Percentiles rank a stretch among this genome's conserved stretches.
Conservation (phyloP, 768 basidiomycete genomes). For the Russula vinacea region DNA sequence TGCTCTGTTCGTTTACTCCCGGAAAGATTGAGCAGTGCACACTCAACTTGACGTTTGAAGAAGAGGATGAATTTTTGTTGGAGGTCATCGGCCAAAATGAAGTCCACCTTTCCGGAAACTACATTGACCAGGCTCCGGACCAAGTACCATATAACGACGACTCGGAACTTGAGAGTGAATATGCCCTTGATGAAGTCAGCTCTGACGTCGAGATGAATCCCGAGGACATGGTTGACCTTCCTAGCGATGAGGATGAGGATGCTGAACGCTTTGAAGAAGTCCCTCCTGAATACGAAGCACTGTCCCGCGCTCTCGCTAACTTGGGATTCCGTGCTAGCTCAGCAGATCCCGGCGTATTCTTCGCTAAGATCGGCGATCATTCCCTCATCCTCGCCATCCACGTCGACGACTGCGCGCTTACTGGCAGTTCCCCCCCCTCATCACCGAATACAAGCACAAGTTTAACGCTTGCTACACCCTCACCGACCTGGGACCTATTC, state of each 20-base stretch:
- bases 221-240: slow-evolving; percentile 50
- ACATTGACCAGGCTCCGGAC: slow-evolving; percentile 63
- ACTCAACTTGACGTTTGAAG: slow-evolving; percentile 67
- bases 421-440: too few relatives aligned
- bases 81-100: slow-evolving; percentile 78
- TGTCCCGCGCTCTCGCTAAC: too few relatives aligned
- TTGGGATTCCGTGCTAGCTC: too few relatives aligned
- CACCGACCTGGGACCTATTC: too few relatives aligned
- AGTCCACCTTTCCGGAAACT: slow-evolving; percentile 80
- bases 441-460: too few relatives aligned
- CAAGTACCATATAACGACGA: slow-evolving; percentile 49
- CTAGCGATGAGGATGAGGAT: slow-evolving; percentile 44
- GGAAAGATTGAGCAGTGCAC: slow-evolving; percentile 81
- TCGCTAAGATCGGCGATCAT: too few relatives aligned
- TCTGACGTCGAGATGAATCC: slow-evolving; percentile 79
- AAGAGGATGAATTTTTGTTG: slow-evolving; percentile 62
- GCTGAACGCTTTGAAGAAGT: slow-evolving; percentile 73
- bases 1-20: slow-evolving; percentile 77
- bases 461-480: too few relatives aligned
- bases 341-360: too few relatives aligned
- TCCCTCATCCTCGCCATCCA: too few relatives aligned
- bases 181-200: slow-evolving; percentile 69
- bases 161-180: slow-evolving; percentile 56
- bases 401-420: too few relatives aligned
- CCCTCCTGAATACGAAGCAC: slow-evolving; percentile 38